Percentiles rank a stretch among this genome's conserved stretches.
Conservation (phyloP, 2,329 filamentous ascomycete genomes). For the Aspergillus brasiliensis region DNA sequence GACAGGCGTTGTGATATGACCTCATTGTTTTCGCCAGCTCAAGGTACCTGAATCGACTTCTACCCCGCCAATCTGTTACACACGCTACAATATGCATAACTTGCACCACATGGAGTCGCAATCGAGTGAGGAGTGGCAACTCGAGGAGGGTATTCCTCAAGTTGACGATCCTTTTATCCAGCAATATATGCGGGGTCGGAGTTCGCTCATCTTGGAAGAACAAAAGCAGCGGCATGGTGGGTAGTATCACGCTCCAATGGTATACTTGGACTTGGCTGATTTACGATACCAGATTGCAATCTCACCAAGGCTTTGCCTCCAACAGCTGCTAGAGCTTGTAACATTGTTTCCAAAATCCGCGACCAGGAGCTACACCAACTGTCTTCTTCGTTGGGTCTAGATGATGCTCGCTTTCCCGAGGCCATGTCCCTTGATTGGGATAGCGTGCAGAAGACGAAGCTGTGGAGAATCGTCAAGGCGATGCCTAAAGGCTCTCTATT, state of each 20-base stretch:
- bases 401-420: slow-evolving; percentile 71
- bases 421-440: slow-evolving; percentile 94
- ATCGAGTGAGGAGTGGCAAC: slow-evolving; percentile 28
- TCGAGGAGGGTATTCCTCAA: slow-evolving; percentile 49
- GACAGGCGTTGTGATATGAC: background rate
- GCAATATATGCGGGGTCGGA: slow-evolving; percentile 75
- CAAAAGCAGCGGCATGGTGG: slow-evolving; percentile 77
- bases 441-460: slow-evolving; percentile 79
- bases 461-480: slow-evolving; percentile 80
- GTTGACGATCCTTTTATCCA: slow-evolving; percentile 74
- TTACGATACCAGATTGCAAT: slow-evolving; percentile 26
- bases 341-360: slow-evolving; percentile 78
- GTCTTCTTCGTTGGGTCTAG: slow-evolving; percentile 78
- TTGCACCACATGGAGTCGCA: background rate
- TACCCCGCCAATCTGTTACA: background rate
- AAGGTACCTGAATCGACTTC: background rate
- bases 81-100: background rate
- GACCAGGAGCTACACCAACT: slow-evolving; percentile 72
- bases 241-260: slow-evolving; percentile 26
- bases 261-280: slow-evolving; percentile 12
- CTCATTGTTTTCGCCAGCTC: background rate
- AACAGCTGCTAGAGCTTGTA: slow-evolving; percentile 73
- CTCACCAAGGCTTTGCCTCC: slow-evolving; percentile 65
- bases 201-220: slow-evolving; percentile 77
- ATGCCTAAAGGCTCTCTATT: slow-evolving; percentile 77